Percentiles rank a stretch among this genome's conserved stretches.
Evolutionary conservation across 2,329 filamentous ascomycete species (phyloP).

Genomic region (Colletotrichum viniferum): DNA sequence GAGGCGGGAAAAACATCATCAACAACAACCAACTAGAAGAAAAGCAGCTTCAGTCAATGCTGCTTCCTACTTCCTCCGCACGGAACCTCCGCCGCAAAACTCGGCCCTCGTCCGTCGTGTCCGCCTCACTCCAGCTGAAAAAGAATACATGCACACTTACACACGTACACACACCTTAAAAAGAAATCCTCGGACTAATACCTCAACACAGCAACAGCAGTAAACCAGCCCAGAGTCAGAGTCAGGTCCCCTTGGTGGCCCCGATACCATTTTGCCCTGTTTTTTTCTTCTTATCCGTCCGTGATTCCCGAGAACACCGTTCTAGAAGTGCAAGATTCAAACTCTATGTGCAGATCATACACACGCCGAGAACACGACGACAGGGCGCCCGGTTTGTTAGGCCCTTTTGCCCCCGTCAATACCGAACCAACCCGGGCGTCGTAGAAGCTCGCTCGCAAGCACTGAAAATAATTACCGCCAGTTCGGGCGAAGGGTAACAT

Average conservation of each 20-base stretch:
- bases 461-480: not conserved
- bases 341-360: slow-evolving; percentile 6
- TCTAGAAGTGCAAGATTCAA: slow-evolving; percentile 9
- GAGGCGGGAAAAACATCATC: not conserved
- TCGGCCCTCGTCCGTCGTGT: not conserved
- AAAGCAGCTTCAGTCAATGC: not conserved
- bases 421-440: not conserved
- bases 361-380: not conserved
- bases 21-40: not conserved
- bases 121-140: slow-evolving; percentile 1
- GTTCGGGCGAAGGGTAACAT: not conserved
- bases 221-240: not conserved
- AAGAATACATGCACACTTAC: not conserved
- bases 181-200: not conserved
- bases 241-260: not conserved
- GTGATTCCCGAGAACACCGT: not conserved
- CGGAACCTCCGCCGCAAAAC: not conserved
- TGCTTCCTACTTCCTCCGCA: not conserved
- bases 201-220: not conserved
- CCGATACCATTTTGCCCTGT: not conserved
- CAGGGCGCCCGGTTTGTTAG: not conserved
- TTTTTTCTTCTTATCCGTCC: not conserved
- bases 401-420: not conserved
- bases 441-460: not conserved
- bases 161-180: not conserved